These are phyloP conservation scores for Wickerhamiella siamensis DNA, from an alignment of 805 yeast species.

Conservation along the genomic window DNA sequence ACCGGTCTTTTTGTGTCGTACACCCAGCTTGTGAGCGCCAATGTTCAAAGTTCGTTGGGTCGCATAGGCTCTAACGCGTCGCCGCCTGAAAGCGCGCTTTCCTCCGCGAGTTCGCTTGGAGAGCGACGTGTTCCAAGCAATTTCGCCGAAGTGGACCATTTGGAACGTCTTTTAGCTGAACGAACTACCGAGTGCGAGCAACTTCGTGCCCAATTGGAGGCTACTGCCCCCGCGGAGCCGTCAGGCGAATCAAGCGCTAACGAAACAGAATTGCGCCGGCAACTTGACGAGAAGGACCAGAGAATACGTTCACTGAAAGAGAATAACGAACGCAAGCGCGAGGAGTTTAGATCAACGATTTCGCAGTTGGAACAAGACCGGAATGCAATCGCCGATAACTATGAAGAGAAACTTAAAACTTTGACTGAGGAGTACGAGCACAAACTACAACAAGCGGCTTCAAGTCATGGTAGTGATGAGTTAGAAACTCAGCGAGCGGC, in stretches of 20 bases:
- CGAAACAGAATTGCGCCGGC: not conserved
- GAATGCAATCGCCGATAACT: not conserved
- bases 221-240: not conserved
- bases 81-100: not conserved
- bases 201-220: not conserved
- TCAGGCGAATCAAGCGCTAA: too few species aligned
- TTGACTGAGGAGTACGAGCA: conserved; percentile 15
- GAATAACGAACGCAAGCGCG: conserved; percentile 21
- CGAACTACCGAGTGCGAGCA: not conserved
- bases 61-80: not conserved
- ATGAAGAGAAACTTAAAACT: conserved; percentile 18
- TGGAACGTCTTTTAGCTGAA: not conserved
- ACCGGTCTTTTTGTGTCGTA: conserved; percentile 59
- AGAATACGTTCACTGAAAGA: conserved; percentile 17
- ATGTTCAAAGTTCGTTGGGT: conserved; percentile 3
- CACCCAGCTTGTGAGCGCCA: conserved; percentile 20
- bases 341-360: conserved; percentile 21
- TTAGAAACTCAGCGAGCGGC: conserved; percentile 21
- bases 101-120: not conserved
- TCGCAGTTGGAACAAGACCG: conserved; percentile 2
- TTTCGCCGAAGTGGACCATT: not conserved
- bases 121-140: not conserved
- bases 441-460: conserved; percentile 13
- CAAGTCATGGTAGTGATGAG: conserved; percentile 15
- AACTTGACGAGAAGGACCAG: conserved; percentile 18